These are phyloP conservation scores for Exophiala dermatitidis DNA, from an alignment of 2,329 filamentous ascomycete species.

Conservation along the genomic window DNA sequence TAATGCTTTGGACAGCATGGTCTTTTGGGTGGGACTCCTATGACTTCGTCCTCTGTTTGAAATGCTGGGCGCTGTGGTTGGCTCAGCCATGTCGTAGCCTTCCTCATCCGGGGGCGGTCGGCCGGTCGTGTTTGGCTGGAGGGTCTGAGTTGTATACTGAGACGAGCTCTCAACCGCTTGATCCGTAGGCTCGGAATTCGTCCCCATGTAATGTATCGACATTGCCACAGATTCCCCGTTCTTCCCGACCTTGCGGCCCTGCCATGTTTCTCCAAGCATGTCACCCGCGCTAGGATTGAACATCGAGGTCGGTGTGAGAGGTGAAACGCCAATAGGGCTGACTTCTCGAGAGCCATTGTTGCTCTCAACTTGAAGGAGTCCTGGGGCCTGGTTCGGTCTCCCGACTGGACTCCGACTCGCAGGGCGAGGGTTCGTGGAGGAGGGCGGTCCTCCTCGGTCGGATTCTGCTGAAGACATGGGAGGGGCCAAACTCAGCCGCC, in stretches of 20 bases:
- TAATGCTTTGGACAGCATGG: conserved; percentile 90
- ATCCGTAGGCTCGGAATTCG: conserved; percentile 1
- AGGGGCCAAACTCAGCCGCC: conserved; percentile 19
- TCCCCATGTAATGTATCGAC: conserved; percentile 22
- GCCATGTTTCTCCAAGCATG: conserved; percentile 23
- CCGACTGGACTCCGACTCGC: conserved; percentile 20
- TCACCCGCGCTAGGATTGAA: conserved; percentile 23
- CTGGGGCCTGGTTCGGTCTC: conserved; percentile 6
- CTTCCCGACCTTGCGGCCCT: conserved; percentile 19
- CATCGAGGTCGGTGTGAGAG: conserved; percentile 23
- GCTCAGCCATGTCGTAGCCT: conserved; percentile 1
- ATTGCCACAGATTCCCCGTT: conserved; percentile 21
- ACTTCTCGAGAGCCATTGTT: conserved; percentile 6
- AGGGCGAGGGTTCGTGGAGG: conserved; percentile 14
- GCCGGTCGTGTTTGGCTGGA: conserved; percentile 11
- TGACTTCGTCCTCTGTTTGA: conserved; percentile 30
- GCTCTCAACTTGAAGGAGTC: conserved; percentile 7
- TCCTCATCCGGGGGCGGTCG: conserved; percentile 1
- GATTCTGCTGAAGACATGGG: conserved; percentile 6
- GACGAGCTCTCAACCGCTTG: conserved; percentile 8
- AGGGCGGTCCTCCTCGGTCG: background rate
- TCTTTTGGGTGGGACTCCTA: conserved; percentile 68
- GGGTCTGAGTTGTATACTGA: conserved; percentile 9
- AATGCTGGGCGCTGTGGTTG: conserved; percentile 12
- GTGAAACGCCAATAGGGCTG: conserved; percentile 9